These are phyloP conservation scores for Ammopiptanthus mongolicus DNA, from an alignment of 306 rosid genomes.

Conservation along the genomic window DNA sequence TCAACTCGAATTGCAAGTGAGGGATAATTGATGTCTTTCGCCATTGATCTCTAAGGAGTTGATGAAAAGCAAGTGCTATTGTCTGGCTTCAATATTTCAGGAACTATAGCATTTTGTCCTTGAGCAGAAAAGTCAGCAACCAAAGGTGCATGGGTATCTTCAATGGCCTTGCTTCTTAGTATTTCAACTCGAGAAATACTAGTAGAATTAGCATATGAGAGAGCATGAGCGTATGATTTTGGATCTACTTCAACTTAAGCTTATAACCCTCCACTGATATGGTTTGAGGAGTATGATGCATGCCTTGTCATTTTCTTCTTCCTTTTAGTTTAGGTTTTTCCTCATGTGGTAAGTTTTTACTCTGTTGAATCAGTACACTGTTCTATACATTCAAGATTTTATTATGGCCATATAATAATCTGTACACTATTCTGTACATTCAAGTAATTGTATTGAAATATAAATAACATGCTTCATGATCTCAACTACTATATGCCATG, in stretches of 20 bases:
- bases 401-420: no score
- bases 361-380: no score
- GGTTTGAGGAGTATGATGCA: no score
- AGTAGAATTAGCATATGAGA: not conserved
- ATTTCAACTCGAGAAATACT: not conserved
- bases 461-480: no score
- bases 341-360: no score
- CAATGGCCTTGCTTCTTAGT: not conserved
- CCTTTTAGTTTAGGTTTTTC: no score
- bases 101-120: slow-evolving; percentile 18
- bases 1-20: slow-evolving; percentile 6
- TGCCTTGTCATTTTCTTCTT: no score
- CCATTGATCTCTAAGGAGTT: not conserved
- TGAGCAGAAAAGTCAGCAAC: slow-evolving; percentile 27
- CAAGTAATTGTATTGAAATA: no score
- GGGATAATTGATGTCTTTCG: slow-evolving; percentile 36
- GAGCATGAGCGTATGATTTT: not conserved
- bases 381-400: no score
- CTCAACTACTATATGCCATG: no score
- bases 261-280: no score
- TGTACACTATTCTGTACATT: no score
- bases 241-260: not conserved
- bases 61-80: not conserved
- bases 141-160: not conserved
- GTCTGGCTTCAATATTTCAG: slow-evolving; percentile 28